Percentiles rank a stretch among this genome's conserved stretches.
phyloP scores from a whole-genome alignment of 129 eudicot species.

The Daucus carota region DNA sequence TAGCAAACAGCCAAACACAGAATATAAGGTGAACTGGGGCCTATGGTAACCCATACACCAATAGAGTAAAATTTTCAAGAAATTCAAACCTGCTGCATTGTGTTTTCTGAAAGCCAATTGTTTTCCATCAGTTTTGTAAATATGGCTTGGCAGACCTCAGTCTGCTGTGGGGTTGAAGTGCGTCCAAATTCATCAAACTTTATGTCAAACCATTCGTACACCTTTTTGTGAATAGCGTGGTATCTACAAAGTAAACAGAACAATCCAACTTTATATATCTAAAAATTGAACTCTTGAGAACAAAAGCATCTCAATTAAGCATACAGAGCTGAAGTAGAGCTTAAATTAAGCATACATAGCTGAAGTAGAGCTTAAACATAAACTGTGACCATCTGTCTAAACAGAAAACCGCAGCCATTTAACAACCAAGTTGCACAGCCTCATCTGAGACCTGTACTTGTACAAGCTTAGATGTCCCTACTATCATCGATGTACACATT shows the following conservation, averaged over 20 bases:
- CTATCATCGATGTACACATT: neutral
- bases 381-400: neutral
- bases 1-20: neutral
- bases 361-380: neutral
- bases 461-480: neutral
- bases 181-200: conserved; percentile 90
- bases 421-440: neutral
- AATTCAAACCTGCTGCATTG: conserved; percentile 77
- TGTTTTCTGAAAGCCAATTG: conserved; percentile 80
- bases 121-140: conserved; percentile 71
- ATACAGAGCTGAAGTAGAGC: neutral
- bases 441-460: neutral
- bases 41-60: neutral
- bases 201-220: conserved; percentile 82
- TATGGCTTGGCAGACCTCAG: conserved; percentile 89
- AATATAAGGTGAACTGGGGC: neutral
- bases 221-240: conserved; percentile 80
- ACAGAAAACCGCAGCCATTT: neutral
- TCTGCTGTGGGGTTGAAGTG: conserved; percentile 84
- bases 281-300: neutral
- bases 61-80: neutral
- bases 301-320: neutral
- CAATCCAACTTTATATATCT: neutral
- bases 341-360: neutral
- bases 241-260: conserved; percentile 39